Percentiles rank a stretch among this genome's conserved stretches.
Conservation (phyloP, 2,329 filamentous ascomycete species). For the Didymella lethalis region DNA sequence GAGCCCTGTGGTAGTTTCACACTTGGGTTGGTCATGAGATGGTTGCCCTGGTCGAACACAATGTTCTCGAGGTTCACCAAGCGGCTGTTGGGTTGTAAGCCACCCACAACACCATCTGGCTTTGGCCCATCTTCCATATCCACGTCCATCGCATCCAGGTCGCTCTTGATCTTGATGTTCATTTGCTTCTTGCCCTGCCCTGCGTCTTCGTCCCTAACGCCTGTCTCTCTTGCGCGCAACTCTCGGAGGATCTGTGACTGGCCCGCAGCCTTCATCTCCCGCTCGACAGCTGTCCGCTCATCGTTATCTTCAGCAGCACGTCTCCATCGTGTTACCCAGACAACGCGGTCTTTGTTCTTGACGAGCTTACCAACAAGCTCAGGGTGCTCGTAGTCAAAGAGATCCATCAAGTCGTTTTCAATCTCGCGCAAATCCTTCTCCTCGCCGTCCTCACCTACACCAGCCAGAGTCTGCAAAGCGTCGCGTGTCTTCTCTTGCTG, state of each 20-base stretch:
- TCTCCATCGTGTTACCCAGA: constrained; percentile 91
- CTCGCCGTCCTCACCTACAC: constrained; percentile 76
- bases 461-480: constrained; percentile 82
- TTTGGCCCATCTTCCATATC: constrained; percentile 51
- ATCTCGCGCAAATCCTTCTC: constrained; percentile 90
- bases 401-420: constrained; percentile 97
- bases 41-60: constrained; percentile 96
- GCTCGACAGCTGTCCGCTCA: constrained; percentile 78
- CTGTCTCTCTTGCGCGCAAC: constrained; percentile 74
- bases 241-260: constrained; percentile 88
- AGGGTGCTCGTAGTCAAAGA: constrained; percentile 97
- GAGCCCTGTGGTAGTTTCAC: constrained; percentile 93
- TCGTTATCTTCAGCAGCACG: constrained; percentile 79
- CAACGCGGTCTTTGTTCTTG: constrained; percentile 89
- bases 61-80: constrained; percentile 95
- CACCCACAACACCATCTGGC: constrained; percentile 70
- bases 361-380: constrained; percentile 92
- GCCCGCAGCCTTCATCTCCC: constrained; percentile 90
- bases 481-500: constrained; percentile 92
- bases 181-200: constrained; percentile 82
- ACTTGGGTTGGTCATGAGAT: constrained; percentile 99
- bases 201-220: constrained; percentile 62
- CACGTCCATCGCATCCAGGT: constrained; percentile 66
- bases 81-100: constrained; percentile 85
- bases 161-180: constrained; percentile 85